Evolutionary conservation across 208 protist species (phyloP).

Genomic region (Crithidia fasciculata): DNA sequence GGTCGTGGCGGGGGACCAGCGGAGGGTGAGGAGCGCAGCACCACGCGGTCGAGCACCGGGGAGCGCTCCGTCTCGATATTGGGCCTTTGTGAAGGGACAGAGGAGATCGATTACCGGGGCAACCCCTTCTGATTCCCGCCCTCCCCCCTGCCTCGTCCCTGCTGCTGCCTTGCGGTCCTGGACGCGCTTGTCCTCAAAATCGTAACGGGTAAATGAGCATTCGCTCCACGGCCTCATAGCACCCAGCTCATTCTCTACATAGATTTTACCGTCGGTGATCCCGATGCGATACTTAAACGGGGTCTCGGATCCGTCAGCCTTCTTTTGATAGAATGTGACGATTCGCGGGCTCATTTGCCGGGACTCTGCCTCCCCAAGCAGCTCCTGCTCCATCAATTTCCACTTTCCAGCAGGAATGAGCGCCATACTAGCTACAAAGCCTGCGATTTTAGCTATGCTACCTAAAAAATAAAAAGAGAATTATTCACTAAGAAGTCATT

Average conservation of each 20-base stretch:
- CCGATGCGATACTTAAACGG: background rate
- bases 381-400: background rate
- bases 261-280: constrained; percentile 4
- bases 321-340: background rate
- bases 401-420: background rate
- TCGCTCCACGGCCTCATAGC: background rate
- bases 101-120: too few species aligned
- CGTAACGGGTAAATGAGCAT: background rate
- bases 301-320: background rate
- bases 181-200: background rate
- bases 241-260: background rate
- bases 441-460: background rate
- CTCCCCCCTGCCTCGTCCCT: too few species aligned
- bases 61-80: too few species aligned
- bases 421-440: background rate
- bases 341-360: background rate
- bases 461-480: background rate
- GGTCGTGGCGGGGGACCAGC: too few species aligned
- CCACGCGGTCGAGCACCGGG: too few species aligned
- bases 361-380: background rate
- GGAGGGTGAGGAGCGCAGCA: too few species aligned
- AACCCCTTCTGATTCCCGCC: too few species aligned
- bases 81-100: too few species aligned
- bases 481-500: too few species aligned
- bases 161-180: background rate